Percentiles rank a stretch among this genome's conserved stretches.
Conservation (phyloP, 106 monocot genomes). For the Ottelia alismoides region DNA sequence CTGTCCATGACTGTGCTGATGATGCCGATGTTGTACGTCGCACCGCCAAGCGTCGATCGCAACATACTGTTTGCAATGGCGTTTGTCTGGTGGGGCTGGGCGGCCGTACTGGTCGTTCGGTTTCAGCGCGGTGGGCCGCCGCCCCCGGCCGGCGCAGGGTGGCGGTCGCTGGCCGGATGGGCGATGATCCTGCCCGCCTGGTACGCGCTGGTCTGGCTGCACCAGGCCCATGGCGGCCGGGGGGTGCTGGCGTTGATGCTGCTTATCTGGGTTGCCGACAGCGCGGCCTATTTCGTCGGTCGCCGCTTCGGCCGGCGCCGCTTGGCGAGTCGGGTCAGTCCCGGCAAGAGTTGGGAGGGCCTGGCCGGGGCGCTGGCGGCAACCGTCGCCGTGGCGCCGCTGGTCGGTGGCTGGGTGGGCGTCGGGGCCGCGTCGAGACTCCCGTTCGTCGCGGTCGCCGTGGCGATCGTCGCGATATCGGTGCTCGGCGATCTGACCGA, state of each 20-base stretch:
- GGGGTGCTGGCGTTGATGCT: background rate
- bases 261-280: background rate
- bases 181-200: no score
- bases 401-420: background rate
- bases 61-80: no score
- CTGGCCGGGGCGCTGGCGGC: background rate
- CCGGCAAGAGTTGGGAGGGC: background rate
- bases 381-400: background rate
- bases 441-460: background rate
- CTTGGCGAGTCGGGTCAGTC: background rate
- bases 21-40: no score
- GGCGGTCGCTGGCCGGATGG: no score
- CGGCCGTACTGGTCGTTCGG: no score
- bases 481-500: background rate
- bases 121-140: no score
- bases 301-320: background rate
- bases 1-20: no score
- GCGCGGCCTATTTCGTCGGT: background rate
- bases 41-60: no score
- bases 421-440: background rate
- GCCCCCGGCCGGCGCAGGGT: no score
- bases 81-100: no score
- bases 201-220: no score
- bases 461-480: no score
- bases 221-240: background rate